Base-by-base conservation (phyloP, 345 rosid genomes). In the Kernera saxatilis region DNA sequence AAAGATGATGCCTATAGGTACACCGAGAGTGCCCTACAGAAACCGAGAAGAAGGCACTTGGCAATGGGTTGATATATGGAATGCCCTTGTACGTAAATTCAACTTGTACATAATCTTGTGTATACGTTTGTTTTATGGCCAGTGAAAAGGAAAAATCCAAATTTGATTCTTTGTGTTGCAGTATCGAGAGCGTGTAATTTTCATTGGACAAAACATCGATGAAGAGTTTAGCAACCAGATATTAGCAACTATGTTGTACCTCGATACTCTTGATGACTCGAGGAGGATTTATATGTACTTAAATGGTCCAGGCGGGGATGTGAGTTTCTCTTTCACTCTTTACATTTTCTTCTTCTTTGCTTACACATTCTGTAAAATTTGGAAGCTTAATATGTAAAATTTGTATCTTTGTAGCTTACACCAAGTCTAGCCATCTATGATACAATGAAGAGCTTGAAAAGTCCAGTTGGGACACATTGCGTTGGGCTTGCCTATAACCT, bases 61-160 rank as follows among this genome's bases (percentile, higher is more conserved):
- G 94, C 94, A 89, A 77, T 86, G 87, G 92, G 89, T 93, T 73
- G 99, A 94, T 80, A 57, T 91, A 63, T 89, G 88, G 92, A 87
- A 89, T 77, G 97, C 90, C 77, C 84, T 91, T 5, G 97, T 89
- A 85, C 73, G 96, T 88, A 54, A n/a, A 0, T 37, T 19, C 12
- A 4, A n/a, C 50, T 36, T 54, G 21, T 40, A 12, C 11, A 45
- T 46, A 36, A 10, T 26, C 44, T 4, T 53, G 22, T 32, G 27
- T 52, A 4, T 60, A 51, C 26, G 2, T 53, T 41, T 23, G n/a
- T 35, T 27, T 23, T 54, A 7, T 40, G 10, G 29, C 39, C 23
- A 52, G 2, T 61, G 23, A 58, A 60, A 37, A 70, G 49, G 51
- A 29, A 77, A 4, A 4, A 21, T 21, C 33, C 18, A 15, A 32